Evolutionary conservation across 441 rosid genomes (phyloP).

Genomic region (Erodium texanum): DNA sequence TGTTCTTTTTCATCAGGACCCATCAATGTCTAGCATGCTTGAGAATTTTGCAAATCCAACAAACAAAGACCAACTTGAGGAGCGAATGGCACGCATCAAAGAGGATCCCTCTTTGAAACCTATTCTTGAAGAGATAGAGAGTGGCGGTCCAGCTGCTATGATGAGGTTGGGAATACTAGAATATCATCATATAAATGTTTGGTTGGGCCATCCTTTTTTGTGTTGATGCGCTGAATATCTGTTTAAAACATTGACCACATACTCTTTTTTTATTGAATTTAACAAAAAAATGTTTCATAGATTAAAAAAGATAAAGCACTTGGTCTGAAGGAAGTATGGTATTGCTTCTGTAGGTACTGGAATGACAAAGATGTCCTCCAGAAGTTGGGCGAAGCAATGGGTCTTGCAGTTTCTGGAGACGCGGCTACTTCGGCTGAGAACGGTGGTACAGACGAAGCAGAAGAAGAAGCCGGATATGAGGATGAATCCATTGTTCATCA

Average conservation of each 20-base stretch:
- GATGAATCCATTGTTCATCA: constrained; percentile 82
- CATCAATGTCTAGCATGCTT: constrained; percentile 84
- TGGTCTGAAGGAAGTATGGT: neutral
- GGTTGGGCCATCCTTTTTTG: constrained; percentile 7
- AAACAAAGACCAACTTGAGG: constrained; percentile 69
- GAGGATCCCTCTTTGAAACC: constrained; percentile 85
- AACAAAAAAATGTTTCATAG: neutral
- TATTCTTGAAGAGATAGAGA: constrained; percentile 79
- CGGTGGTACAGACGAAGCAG: constrained; percentile 43
- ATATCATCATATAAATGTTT: neutral
- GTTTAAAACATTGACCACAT: constrained; percentile 8
- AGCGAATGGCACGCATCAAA: constrained; percentile 68
- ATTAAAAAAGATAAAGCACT: neutral
- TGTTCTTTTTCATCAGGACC: constrained; percentile 46
- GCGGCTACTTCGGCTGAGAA: constrained; percentile 50
- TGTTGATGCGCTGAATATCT: neutral
- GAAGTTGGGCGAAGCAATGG: constrained; percentile 98
- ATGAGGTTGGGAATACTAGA: constrained; percentile 50
- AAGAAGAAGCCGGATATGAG: constrained; percentile 55
- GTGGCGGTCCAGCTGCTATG: constrained; percentile 89
- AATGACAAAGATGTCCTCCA: constrained; percentile 77
- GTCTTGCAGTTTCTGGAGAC: constrained; percentile 59
- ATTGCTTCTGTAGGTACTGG: constrained; percentile 60
- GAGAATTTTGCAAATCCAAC: constrained; percentile 65
- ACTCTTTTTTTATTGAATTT: neutral